Evolutionary conservation across 2,329 filamentous ascomycete genomes (phyloP), one percentile per base, ranked within the genome.

Genomic region (Thelonectria discophora): DNA sequence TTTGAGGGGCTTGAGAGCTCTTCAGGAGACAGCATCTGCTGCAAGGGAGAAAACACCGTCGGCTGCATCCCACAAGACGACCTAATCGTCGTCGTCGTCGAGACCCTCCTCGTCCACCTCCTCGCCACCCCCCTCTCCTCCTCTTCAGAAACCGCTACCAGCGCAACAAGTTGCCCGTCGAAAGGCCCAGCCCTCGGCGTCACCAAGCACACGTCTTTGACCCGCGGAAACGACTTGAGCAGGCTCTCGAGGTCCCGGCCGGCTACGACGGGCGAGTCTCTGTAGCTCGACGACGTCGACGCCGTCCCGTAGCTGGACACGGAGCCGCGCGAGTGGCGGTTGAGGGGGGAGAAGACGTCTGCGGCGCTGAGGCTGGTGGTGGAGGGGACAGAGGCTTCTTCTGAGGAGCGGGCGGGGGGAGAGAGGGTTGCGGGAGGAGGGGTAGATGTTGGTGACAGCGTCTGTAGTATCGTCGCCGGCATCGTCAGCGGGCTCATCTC

Each of bases 131-230:
- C 27, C 27, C 27, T 30, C 5, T 30, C 27, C 5, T 7, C 27
- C 5, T 2, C 27, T 30, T 30, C 34, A 17, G 62, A 49, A 45
- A 84, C 70, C 20, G 78, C 81, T 66, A 84, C 65, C 53, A 84
- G 76, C 40, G 80, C 82, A 30, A 84, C 79, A 32, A 80, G 72
- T 62, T 81, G 81, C 13, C 79, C 81, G 63, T 85, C 82, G 48
- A 85, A 80, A 13, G 80, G 76, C 9, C 83, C 83, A 10, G 82
- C 82, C 58, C 78, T 80, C 17, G 83, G 83, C 30, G 74, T 78
- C 20, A 84, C 74, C 13, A 83, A 72, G 43, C 76, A 78, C 13
- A 79, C 77, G 60, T 73, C 77, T 24, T 74, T 77, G 13, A 85
- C 76, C 18, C 76, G 74, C 21, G 72, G 75, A 27, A 78, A 79